These are phyloP conservation scores for Tetrapisispora iriomotensis DNA, from an alignment of 805 yeast genomes.

Conservation along the genomic window DNA sequence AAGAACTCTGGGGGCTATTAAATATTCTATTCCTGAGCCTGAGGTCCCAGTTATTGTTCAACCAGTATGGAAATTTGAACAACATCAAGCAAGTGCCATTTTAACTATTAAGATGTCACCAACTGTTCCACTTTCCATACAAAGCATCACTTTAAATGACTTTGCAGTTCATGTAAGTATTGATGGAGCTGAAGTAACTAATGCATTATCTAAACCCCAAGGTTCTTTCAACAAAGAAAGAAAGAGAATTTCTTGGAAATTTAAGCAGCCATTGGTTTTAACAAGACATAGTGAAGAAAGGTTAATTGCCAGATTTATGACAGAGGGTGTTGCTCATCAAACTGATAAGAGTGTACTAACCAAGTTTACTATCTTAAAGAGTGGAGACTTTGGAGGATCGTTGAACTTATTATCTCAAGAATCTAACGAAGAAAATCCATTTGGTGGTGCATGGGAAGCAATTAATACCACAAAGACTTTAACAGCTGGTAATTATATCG, in stretches of 20 bases:
- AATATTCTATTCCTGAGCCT: conserved; percentile 50
- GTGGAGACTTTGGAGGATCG: conserved; percentile 34
- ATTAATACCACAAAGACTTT: conserved; percentile 29
- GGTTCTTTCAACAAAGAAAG: conserved; percentile 85
- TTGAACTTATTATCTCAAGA: conserved; percentile 33
- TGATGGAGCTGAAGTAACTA: conserved; percentile 50
- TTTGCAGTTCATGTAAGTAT: conserved; percentile 43
- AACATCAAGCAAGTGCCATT: conserved; percentile 76
- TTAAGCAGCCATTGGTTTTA: conserved; percentile 35
- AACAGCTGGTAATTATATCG: conserved; percentile 32
- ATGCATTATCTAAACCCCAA: conserved; percentile 84
- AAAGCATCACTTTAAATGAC: conserved; percentile 26
- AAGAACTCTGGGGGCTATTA: conserved; percentile 71
- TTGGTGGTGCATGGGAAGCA: conserved; percentile 30
- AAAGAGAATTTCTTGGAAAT: conserved; percentile 81
- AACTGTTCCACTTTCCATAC: conserved; percentile 31
- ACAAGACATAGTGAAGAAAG: conserved; percentile 43
- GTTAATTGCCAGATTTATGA: conserved; percentile 77
- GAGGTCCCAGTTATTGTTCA: conserved; percentile 61
- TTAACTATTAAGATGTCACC: conserved; percentile 43
- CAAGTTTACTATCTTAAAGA: conserved; percentile 39
- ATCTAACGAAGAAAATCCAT: conserved; percentile 32
- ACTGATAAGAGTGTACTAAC: conserved; percentile 64
- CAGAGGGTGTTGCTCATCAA: conserved; percentile 61
- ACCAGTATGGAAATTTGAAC: conserved; percentile 87